Evolutionary conservation across 139 green algal genomes (phyloP).

Genomic region (Chlorella sorokiniana): DNA sequence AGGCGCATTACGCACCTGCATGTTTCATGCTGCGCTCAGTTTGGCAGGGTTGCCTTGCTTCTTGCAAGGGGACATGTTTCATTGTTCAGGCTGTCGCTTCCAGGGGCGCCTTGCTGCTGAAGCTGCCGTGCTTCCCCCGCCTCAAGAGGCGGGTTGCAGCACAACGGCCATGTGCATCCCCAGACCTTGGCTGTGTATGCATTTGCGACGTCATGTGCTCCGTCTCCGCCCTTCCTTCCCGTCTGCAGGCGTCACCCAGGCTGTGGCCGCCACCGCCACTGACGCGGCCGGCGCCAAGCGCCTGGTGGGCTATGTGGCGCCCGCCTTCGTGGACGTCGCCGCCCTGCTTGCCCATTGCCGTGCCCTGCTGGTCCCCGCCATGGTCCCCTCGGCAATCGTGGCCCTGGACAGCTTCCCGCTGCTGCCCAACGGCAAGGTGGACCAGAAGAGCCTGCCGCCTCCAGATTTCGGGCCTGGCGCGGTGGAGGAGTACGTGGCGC

Average conservation of each 20-base stretch:
- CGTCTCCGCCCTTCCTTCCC: neutral
- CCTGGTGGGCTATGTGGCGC: slow-evolving; percentile 9
- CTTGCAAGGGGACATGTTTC: too few relatives aligned
- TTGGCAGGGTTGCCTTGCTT: too few relatives aligned
- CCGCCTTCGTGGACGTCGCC: neutral
- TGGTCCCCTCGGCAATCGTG: neutral
- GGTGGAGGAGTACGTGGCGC: neutral
- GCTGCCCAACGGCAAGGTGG: slow-evolving; percentile 17
- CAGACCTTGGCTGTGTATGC: too few relatives aligned
- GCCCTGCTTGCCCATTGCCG: slow-evolving; percentile 9
- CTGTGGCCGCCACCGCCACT: neutral
- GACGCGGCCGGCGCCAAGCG: neutral
- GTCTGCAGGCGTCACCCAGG: neutral
- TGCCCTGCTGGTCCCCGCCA: slow-evolving; percentile 1
- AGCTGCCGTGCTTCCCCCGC: too few relatives aligned
- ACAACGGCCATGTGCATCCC: too few relatives aligned
- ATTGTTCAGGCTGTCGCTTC: too few relatives aligned
- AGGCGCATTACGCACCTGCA: too few relatives aligned
- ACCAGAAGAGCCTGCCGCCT: neutral
- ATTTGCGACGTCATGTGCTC: neutral
- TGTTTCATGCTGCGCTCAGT: too few relatives aligned
- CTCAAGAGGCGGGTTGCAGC: too few relatives aligned
- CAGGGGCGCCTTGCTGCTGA: too few relatives aligned
- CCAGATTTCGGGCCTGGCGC: neutral
- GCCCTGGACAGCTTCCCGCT: slow-evolving; percentile 12